Evolutionary conservation across 371 early-diverging fungal genomes (phyloP), one percentile per base, ranked within the genome.

Genomic region (Mucor velutinosus): DNA sequence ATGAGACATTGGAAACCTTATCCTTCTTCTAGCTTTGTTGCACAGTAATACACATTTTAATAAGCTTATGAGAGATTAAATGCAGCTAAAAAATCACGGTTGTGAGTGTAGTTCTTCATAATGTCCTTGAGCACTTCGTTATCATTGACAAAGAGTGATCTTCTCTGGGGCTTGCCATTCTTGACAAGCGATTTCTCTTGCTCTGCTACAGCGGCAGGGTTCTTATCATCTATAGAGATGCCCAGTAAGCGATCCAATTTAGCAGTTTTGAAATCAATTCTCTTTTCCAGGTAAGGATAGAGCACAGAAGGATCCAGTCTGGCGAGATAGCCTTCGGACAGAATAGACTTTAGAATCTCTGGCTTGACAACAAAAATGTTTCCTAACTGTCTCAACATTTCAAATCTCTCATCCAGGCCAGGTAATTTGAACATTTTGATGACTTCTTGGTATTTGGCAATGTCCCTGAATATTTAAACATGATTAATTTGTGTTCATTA

Each of bases 291-390:
- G 74, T 95, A 97, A 17, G 95, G 93, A 67, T 90, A 88, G 7
- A 98, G 76, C 10, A 90, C 84, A 55, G 81, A 78, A 27, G 88
- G 82, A 53, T 96, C 97, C 14, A 95, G 82, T 55, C 92, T 86
- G 21, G 91, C 91, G 41, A 98, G 82, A 63, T 92, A 90, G 6
- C 86, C 89, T 66, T 97, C 95, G 15, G 89, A 90, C 43, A 97
- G 74, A 25, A 96, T 87, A 2, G 94, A 90, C 62, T 90, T 90
- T 37, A 97, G 77, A 60, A 92, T 93, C 62, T 95, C 94, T n/a
- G 96, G 93, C 69, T 90, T 92, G 17, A 95, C 96, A 45, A 95
- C 78, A 72, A 93, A 97, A 12, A 98, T 86, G 64, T 94, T 95
- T 65, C 94, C 94, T 14, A 98, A 77, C 64, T 97, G 94, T 64